Base-by-base conservation (phyloP, 352 stramenopile genomes). In the Aphanomyces euteiches region DNA sequence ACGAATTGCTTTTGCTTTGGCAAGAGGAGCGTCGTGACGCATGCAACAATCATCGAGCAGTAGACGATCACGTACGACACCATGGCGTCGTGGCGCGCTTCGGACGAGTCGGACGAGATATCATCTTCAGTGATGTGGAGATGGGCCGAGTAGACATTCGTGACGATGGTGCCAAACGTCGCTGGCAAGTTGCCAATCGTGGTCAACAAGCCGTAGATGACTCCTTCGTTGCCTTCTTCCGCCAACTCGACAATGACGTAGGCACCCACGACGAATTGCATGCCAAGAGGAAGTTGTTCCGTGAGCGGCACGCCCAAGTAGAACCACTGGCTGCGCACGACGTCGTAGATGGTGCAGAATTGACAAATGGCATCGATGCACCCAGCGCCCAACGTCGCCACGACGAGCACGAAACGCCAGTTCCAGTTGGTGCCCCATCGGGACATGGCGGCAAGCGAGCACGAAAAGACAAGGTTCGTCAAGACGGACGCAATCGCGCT, bases 281-380 rank as follows among this genome's bases (percentile, higher is more conserved):
- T 71, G 19, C 73, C 78, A 45, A 80, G 67, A 7, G 82, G 83
- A 19, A 90, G 72, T 50, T 86, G 61, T 47, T 81, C 73, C 3
- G 83, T 56, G 7, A 89, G 74, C 0, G 81, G 79, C 10, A 80
- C 75, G 19, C 80, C 81, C 19, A 90, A 58, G 76, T 80, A 90
- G 71, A 90, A 87, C 72, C 74, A 88, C 60, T 85, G 83, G 63
- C 75, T 87, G 7, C 83, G 79, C 58, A 83, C 15, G 13, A 89
- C 74, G 60, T 87, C 70, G 75, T 76, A 90, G 47, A 79, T 57
- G 57, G 76, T 76, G 0, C 77, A 74, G 53, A 83, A 41, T 56
- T 81, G 76, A 19, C 56, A 78, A 17, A 85, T 59, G 0, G 74
- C 68, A 47, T 88, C 80, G n/a, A 87, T 38, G 48, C 45, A 48